These are phyloP conservation scores for Chlorella sp. DNA, from an alignment of 139 green algal genomes.

Conservation along the genomic window DNA sequence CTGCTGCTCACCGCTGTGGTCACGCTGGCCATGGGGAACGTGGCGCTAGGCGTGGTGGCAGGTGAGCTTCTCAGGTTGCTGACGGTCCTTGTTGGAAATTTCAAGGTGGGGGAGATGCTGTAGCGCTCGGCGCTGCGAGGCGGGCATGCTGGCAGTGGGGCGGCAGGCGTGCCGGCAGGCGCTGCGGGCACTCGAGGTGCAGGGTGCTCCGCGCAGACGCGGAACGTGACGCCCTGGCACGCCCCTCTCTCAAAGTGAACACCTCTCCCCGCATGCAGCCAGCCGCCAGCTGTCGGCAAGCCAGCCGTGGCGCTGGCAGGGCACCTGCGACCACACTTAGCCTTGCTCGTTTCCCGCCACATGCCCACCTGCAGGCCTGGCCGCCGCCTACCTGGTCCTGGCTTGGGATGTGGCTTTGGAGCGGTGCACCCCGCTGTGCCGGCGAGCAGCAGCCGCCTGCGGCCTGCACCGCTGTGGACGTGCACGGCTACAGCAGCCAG, in stretches of 20 bases:
- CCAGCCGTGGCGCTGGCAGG: too few relatives aligned
- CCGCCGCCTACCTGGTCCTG: conserved; percentile 2
- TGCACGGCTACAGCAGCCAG: too few relatives aligned
- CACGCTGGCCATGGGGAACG: conserved; percentile 63
- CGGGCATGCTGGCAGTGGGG: neutral
- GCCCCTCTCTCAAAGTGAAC: too few relatives aligned
- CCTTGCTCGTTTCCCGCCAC: too few relatives aligned
- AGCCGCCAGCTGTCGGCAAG: too few relatives aligned
- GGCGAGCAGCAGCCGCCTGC: neutral
- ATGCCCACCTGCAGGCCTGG: neutral
- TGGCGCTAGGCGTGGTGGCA: conserved; percentile 62
- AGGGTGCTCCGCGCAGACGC: too few relatives aligned
- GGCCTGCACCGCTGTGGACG: neutral
- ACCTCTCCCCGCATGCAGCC: too few relatives aligned
- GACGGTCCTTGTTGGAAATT: neutral
- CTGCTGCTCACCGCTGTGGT: conserved; percentile 73
- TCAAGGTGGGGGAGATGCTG: neutral
- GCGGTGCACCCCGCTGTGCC: neutral
- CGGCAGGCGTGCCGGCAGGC: too few relatives aligned
- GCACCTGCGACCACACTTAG: neutral
- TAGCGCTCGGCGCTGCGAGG: too few relatives aligned
- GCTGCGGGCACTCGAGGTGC: too few relatives aligned
- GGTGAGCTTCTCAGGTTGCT: conserved; percentile 41
- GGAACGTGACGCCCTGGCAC: too few relatives aligned
- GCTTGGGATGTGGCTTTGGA: neutral